phyloP scores from a whole-genome alignment of 139 green algal species.

The Pleodorina starrii region DNA sequence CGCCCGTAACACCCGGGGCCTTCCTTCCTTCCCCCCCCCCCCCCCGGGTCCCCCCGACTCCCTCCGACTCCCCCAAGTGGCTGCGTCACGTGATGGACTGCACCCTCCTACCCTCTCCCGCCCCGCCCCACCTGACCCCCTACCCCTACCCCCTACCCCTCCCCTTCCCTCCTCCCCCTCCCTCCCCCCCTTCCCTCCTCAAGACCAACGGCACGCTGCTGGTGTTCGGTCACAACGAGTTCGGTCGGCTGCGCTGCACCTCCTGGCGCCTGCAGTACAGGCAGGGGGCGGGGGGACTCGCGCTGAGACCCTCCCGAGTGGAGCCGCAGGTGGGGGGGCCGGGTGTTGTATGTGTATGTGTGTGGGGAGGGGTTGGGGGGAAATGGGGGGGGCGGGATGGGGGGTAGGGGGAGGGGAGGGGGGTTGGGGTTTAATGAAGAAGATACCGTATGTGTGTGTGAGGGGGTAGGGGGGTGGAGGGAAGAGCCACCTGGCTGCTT shows the following conservation, averaged over 20 bases:
- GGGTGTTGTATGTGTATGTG: neutral
- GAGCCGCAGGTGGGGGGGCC: slow-evolving; percentile 18
- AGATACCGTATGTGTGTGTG: no score
- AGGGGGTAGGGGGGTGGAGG: no score
- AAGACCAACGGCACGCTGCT: slow-evolving; percentile 18
- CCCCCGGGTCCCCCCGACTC: no score
- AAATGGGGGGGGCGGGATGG: neutral
- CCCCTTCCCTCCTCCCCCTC: no score
- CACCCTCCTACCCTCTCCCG: neutral
- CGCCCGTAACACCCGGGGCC: no score
- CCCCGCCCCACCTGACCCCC: neutral
- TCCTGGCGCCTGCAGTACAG: slow-evolving; percentile 38
- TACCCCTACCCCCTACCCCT: neutral
- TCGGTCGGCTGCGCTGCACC: slow-evolving; percentile 12
- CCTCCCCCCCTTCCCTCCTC: neutral
- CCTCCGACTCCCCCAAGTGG: neutral
- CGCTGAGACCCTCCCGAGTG: neutral
- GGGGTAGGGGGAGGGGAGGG: neutral
- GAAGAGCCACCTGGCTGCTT: no score
- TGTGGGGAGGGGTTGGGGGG: neutral
- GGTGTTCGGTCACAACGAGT: slow-evolving; percentile 41
- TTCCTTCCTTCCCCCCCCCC: no score
- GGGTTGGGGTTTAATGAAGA: neutral
- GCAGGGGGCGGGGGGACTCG: neutral
- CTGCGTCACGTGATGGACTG: no score